Base-by-base conservation (phyloP, 2,329 filamentous ascomycete genomes). In the Colletotrichum filicis region DNA sequence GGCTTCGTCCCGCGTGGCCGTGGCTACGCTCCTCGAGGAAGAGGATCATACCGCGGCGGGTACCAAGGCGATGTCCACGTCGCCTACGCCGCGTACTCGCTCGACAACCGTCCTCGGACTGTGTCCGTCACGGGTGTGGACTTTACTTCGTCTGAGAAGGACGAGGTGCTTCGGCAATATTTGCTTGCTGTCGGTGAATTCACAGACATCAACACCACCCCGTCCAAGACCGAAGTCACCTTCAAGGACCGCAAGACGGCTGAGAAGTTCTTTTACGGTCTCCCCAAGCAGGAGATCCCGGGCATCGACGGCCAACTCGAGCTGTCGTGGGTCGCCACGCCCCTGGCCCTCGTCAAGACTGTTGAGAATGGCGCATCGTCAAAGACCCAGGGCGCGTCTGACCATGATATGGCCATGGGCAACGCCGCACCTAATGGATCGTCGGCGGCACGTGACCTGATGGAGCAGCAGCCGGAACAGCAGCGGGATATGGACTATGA, bases 81-180 rank as follows among this genome's bases (percentile, higher is more conserved):
- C 3, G 88, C 87, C 1, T 91, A 91, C 76, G 89, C 87, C 4
- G 87, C 88, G 37, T 93, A 92, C 76, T 92, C 92, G 22, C 86
- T 97, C 26, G 94, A 97, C 78, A 95, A 95, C 79, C 87, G 94
- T 57, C 92, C 94, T 0, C 93, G 89, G 79, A 91, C 88, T 74
- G 85, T 97, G 11, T 87, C 89, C 6, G 83, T 96, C 28, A 86
- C 87, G 8, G 92, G 91, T 3, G 87, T 90, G 12, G 91, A 91
- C 81, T 91, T 92, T 78, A 90, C 91, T 4, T 86, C 86, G 16
- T 79, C 88, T 1, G 88, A 88, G 35, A 90, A 90, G 77, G 92
- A 95, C 75, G 93, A 95, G 81, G 86, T 87, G 32, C 84, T 96
- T 56, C 87, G 93, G 74, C 92, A 94, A 77, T 92, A 93, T 80